Conservation (phyloP, 306 rosid species). For the Cicer pinnatifidum region DNA sequence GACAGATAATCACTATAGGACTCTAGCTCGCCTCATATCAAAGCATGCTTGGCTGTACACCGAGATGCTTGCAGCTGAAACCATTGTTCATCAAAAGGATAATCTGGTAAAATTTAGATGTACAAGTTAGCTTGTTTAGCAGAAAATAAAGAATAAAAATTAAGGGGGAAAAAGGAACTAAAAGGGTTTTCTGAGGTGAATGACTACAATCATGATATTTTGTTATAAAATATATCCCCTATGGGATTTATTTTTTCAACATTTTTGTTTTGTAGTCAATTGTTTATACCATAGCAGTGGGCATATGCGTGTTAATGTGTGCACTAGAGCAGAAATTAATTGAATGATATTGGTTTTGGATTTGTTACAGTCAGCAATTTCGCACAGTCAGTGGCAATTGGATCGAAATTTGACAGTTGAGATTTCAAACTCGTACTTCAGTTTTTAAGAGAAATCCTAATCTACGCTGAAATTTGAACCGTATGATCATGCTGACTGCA, state of each 20-base stretch:
- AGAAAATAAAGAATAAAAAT: neutral
- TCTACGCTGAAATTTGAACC: no score
- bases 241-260: neutral
- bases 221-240: neutral
- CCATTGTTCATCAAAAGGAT: constrained; percentile 80
- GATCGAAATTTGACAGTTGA: no score
- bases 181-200: constrained; percentile 11
- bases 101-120: constrained; percentile 71
- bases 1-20: constrained; percentile 91
- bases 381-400: no score
- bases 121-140: constrained; percentile 27
- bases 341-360: neutral
- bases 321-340: constrained; percentile 7
- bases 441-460: no score
- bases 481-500: no score
- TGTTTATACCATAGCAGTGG: constrained; percentile 6
- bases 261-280: neutral
- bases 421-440: no score
- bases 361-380: no score
- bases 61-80: constrained; percentile 94
- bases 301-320: neutral
- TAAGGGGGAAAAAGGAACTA: neutral
- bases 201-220: constrained; percentile 24
- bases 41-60: constrained; percentile 95
- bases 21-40: constrained; percentile 81